Conservation (phyloP, 495 filamentous ascomycete species). For the Penicillium alfredii region DNA sequence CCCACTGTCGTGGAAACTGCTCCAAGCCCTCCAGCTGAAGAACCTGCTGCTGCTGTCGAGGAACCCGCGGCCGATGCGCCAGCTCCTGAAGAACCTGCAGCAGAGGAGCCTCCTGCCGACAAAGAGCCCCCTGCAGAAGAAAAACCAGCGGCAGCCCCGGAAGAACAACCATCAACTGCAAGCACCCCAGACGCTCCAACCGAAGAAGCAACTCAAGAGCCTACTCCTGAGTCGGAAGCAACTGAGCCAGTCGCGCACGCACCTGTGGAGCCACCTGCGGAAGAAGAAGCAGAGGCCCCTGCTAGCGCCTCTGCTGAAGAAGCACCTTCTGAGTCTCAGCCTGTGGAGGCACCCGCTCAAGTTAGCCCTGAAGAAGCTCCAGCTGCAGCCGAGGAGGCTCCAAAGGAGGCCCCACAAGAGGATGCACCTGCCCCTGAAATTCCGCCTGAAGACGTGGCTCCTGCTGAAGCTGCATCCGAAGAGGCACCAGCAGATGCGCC, state of each 20-base stretch:
- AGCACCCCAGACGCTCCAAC: slow-evolving; percentile 1
- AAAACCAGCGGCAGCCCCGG: slow-evolving; percentile 1
- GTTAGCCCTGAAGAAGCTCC: slow-evolving; percentile 8
- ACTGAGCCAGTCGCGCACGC: slow-evolving; percentile 1
- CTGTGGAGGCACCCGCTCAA: slow-evolving; percentile 5
- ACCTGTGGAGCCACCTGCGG: slow-evolving; percentile 2
- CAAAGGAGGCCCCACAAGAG: slow-evolving; percentile 3
- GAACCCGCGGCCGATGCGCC: slow-evolving; percentile 3
- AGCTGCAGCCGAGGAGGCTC: slow-evolving; percentile 8
- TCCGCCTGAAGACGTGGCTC: slow-evolving; percentile 9
- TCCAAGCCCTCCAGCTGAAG: slow-evolving; percentile 8
- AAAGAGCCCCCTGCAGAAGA: slow-evolving; percentile 8
- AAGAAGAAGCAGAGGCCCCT: slow-evolving; percentile 4
- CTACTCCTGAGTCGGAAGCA: slow-evolving; percentile 12
- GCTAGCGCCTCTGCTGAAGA: slow-evolving; percentile 8
- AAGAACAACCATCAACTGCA: slow-evolving; percentile 4
- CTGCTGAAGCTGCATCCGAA: slow-evolving; percentile 8
- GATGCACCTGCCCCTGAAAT: slow-evolving; percentile 3
- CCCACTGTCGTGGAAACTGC: no score
- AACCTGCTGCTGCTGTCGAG: slow-evolving; percentile 1
- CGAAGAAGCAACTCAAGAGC: slow-evolving; percentile 14
- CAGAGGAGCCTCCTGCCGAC: slow-evolving; percentile 3
- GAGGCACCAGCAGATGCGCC: slow-evolving; percentile 4
- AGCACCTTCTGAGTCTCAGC: slow-evolving; percentile 3
- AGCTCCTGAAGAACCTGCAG: slow-evolving; percentile 16